A percentile compares a stretch with the other conserved stretches of the same genome.
These are phyloP conservation scores for Anisodus acutangulus DNA, from an alignment of 257 asterid species.

Conservation along the genomic window DNA sequence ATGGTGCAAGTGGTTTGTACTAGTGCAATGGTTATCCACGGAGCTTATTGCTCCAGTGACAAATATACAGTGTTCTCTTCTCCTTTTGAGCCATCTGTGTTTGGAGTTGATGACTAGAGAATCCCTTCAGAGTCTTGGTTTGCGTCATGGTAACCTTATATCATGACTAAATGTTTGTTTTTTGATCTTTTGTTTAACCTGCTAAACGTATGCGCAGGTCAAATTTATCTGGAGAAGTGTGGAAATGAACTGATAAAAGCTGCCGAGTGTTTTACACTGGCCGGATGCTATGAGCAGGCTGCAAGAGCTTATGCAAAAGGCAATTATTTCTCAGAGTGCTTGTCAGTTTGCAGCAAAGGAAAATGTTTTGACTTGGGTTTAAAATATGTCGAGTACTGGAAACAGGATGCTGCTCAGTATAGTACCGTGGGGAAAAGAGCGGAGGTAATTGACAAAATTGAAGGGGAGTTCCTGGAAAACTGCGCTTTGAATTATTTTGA, in stretches of 20 bases:
- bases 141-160: background rate
- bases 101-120: conserved; percentile 3
- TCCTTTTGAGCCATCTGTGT: background rate
- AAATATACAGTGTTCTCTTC: background rate
- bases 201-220: conserved; percentile 40
- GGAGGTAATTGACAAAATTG: conserved; percentile 40
- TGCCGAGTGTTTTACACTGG: conserved; percentile 65
- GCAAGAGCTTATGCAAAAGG: conserved; percentile 56
- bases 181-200: background rate
- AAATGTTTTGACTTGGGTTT: conserved; percentile 50
- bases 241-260: conserved; percentile 53
- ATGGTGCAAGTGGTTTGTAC: background rate
- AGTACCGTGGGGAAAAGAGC: conserved; percentile 17
- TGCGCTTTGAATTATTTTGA: conserved; percentile 45
- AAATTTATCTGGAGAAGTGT: conserved; percentile 56
- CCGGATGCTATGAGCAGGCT: conserved; percentile 49
- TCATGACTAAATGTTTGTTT: background rate
- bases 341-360: conserved; percentile 55
- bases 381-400: conserved; percentile 60
- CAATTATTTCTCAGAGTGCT: conserved; percentile 50
- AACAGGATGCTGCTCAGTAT: conserved; percentile 37
- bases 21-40: background rate
- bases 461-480: conserved; percentile 52
- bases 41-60: background rate
- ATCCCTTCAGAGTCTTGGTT: background rate